A percentile compares a stretch with the other conserved stretches of the same genome.
Evolutionary conservation across 169 alveolate species (phyloP).

Genomic region (Eimeria tenella): DNA sequence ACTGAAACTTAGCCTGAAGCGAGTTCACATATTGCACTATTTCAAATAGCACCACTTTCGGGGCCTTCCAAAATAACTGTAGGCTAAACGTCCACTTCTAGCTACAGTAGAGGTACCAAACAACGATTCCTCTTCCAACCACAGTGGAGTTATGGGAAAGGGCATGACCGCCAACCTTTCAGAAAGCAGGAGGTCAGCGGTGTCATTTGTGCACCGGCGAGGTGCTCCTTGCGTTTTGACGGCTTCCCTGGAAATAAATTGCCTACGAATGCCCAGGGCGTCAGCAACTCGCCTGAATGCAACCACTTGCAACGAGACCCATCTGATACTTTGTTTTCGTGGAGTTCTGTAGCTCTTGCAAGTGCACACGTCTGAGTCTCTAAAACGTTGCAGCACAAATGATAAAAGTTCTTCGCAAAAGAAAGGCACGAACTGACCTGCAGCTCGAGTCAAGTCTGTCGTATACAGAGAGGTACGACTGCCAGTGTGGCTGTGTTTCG

Average conservation of each 20-base stretch:
- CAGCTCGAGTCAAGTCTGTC: constrained; percentile 39
- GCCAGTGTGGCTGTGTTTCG: constrained; percentile 60
- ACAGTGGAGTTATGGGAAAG: background rate
- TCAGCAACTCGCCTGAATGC: constrained; percentile 59
- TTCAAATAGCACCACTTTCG: background rate
- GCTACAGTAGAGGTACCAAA: too few species aligned
- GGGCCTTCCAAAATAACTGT: too few species aligned
- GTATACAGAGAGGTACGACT: constrained; percentile 52
- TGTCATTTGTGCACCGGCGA: constrained; percentile 57
- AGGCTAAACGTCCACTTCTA: too few species aligned
- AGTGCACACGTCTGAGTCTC: too few species aligned
- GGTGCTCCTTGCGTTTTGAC: constrained; percentile 40
- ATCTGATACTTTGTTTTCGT: too few species aligned
- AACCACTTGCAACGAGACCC: background rate
- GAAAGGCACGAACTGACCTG: constrained; percentile 31
- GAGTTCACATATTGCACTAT: background rate
- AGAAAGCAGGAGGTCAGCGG: constrained; percentile 42
- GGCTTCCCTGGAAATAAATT: constrained; percentile 59
- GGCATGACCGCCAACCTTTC: constrained; percentile 20
- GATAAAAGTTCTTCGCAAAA: background rate
- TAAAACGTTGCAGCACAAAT: background rate
- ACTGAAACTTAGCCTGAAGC: constrained; percentile 18
- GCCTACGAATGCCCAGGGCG: constrained; percentile 53
- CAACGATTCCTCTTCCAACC: too few species aligned
- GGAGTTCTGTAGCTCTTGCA: too few species aligned